These are phyloP conservation scores for Schwanniomyces occidentalis DNA, from an alignment of 805 yeast species.

Conservation along the genomic window DNA sequence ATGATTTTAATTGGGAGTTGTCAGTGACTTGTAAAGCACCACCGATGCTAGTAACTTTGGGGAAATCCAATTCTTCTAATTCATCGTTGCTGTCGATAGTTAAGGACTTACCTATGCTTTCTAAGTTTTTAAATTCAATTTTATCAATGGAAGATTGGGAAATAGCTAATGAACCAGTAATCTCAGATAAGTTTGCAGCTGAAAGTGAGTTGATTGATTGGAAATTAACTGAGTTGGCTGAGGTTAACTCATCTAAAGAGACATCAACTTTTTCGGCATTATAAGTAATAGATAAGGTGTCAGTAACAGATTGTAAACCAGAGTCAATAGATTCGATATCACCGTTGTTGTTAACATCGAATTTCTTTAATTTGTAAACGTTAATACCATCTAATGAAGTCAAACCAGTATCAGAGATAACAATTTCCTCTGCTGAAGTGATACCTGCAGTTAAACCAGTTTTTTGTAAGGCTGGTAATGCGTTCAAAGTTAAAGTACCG, in stretches of 20 bases:
- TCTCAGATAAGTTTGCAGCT: conserved; percentile 62
- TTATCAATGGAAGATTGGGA: conserved; percentile 65
- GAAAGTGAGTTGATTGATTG: conserved; percentile 76
- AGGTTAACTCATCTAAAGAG: conserved; percentile 62
- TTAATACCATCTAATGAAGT: conserved; percentile 66
- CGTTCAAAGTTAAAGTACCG: conserved; percentile 75
- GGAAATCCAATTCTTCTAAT: conserved; percentile 67
- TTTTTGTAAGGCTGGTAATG: conserved; percentile 78
- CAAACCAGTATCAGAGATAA: conserved; percentile 73
- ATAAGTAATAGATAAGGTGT: conserved; percentile 74
- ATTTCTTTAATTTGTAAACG: conserved; percentile 46
- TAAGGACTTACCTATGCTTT: conserved; percentile 76
- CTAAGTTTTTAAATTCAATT: conserved; percentile 55
- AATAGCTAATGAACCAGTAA: conserved; percentile 84
- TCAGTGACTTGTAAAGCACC: conserved; percentile 93
- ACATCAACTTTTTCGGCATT: conserved; percentile 80
- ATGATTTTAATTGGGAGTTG: conserved; percentile 68
- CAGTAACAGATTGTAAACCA: conserved; percentile 70
- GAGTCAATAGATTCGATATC: conserved; percentile 72
- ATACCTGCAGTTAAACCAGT: conserved; percentile 71
- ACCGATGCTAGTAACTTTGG: conserved; percentile 69
- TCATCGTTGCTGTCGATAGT: conserved; percentile 72
- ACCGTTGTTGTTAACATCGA: conserved; percentile 89
- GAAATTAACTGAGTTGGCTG: conserved; percentile 89
- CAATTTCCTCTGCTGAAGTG: conserved; percentile 67